Conservation (phyloP, 1,284 basidiomycete species). For the Athelia psychrophila region DNA sequence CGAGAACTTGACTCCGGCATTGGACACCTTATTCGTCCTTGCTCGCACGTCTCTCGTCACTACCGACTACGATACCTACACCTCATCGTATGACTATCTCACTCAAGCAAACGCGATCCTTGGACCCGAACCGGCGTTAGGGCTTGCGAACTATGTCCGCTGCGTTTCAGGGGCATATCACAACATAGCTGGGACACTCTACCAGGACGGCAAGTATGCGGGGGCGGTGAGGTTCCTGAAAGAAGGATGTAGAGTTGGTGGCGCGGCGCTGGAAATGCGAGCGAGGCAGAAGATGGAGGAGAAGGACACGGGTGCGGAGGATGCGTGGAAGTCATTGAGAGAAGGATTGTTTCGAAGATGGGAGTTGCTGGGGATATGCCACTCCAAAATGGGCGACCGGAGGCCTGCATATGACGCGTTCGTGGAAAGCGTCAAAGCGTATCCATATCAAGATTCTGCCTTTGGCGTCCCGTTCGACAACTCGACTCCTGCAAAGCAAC, state of each 20-base stretch:
- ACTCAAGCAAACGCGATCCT: constrained; percentile 39
- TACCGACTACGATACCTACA: constrained; percentile 50
- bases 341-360: constrained; percentile 67
- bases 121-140: constrained; percentile 14
- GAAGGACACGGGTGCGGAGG: constrained; percentile 33
- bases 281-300: constrained; percentile 18
- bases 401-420: constrained; percentile 63
- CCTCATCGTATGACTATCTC: constrained; percentile 45
- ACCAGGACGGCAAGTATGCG: constrained; percentile 56
- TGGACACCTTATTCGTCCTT: constrained; percentile 63
- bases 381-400: constrained; percentile 68
- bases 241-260: constrained; percentile 54
- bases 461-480: constrained; percentile 33
- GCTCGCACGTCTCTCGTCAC: constrained; percentile 46
- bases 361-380: constrained; percentile 78
- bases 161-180: constrained; percentile 69
- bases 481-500: constrained; percentile 44
- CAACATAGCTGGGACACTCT: constrained; percentile 61
- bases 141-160: constrained; percentile 53
- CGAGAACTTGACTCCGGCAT: constrained; percentile 43
- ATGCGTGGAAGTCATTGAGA: constrained; percentile 57
- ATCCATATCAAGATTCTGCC: constrained; percentile 41
- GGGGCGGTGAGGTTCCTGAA: constrained; percentile 64
- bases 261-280: constrained; percentile 37
- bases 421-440: constrained; percentile 46